Base-by-base conservation (phyloP, 2,329 filamentous ascomycete genomes). In the Penicillium polonicum region DNA sequence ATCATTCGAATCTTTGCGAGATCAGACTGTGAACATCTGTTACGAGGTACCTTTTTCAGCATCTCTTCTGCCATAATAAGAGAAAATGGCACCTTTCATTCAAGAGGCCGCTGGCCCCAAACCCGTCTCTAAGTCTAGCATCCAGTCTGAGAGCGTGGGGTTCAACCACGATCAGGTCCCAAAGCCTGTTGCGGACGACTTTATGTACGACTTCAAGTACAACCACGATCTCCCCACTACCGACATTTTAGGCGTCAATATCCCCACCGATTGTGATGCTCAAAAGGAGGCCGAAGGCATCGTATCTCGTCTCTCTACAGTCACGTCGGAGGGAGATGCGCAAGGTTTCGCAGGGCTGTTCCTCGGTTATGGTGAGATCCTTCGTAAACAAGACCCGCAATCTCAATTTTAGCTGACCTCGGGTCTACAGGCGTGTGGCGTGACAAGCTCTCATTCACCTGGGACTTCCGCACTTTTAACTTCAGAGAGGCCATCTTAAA, bases 201-300 rank as follows among this genome's bases (percentile, higher is more conserved):
- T 69, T 62, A 77, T 76, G 74, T 77, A 77, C 60, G 74, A 74
- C 51, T 77, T 77, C 68, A 74, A 74, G 60, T 76, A 74, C 66
- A 76, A 75, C 48, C 70, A 74, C 51, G 36, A 52, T n/a, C 71
- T 76, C 49, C 73, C 69, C n/a, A 74, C 61, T 53, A 64, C 63
- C 43, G 62, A 69, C 46, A 55, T 68, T 38, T 63, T 72, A 46
- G 72, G 71, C 13, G 44, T 70, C 44, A 51, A 68, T 5, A 65
- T 71, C 38, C 70, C 71, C n/a, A 36, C 21, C 33, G 63, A 70
- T 53, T 70, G 65, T 38, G 38, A 60, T 53, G 51, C 59, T 50
- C 52, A 46, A n/a, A 56, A 53, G 23, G 55, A 60, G 48, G 59
- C 59, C 13, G 44, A 58, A 19, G 27, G 10, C 8, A 60, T 60